Conservation (phyloP, 2,329 filamentous ascomycete genomes). For the Calonectria honghensis region DNA sequence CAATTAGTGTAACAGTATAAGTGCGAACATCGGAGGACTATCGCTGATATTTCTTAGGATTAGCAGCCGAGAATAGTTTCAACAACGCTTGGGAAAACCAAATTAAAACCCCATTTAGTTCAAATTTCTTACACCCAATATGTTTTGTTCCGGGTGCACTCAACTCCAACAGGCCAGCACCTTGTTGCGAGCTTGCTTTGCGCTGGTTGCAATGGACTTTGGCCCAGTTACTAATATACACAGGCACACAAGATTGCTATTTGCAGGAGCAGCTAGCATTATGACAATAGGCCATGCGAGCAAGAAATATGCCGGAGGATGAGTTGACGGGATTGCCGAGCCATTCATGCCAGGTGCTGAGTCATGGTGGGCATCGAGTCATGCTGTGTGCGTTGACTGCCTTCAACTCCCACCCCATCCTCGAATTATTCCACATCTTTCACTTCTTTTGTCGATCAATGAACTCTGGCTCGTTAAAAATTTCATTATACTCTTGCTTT, state of each 20-base stretch:
- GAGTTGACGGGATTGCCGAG: neutral
- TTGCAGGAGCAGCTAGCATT: neutral
- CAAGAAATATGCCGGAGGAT: neutral
- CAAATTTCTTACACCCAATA: neutral
- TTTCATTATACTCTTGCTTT: neutral
- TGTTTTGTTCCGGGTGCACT: neutral
- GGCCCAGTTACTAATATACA: neutral
- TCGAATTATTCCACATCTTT: neutral
- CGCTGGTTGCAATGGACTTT: neutral
- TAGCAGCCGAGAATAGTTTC: neutral
- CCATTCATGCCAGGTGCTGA: neutral
- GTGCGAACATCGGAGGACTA: neutral
- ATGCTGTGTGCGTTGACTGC: neutral
- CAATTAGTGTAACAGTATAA: neutral
- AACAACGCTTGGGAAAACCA: neutral
- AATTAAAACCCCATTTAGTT: neutral
- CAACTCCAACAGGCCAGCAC: neutral
- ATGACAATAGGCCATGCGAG: neutral
- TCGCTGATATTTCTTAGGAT: neutral
- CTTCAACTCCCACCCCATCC: neutral
- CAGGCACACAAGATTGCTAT: neutral
- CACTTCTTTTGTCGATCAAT: neutral
- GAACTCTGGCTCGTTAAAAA: too few species aligned
- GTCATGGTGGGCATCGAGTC: too few species aligned
- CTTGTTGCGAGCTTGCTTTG: neutral